Evolutionary conservation across 208 protist genomes (phyloP).

Genomic region (Acanthamoeba healyi): DNA sequence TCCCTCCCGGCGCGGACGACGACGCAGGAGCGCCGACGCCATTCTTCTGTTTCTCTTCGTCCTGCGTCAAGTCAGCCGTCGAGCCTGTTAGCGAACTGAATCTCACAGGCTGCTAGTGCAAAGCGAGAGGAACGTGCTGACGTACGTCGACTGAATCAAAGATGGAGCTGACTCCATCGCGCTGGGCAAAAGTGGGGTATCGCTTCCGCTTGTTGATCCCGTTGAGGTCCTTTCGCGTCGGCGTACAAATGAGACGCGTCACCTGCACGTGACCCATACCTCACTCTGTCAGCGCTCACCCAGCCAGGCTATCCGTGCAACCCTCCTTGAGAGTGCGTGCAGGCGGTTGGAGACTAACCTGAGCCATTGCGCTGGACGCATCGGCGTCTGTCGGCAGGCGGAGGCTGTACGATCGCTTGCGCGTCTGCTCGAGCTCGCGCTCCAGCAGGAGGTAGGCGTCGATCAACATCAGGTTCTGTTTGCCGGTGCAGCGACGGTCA

Average conservation of each 20-base stretch:
- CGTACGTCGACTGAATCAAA: background rate
- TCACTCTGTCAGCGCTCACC: too few species aligned
- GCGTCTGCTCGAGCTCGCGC: constrained; percentile 37
- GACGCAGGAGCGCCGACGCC: background rate
- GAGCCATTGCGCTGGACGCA: background rate
- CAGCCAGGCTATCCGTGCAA: too few species aligned
- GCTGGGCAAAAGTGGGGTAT: background rate
- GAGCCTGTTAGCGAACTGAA: too few species aligned
- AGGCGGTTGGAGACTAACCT: too few species aligned
- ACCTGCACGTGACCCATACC: too few species aligned
- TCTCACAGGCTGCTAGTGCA: too few species aligned
- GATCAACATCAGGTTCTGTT: constrained; percentile 62
- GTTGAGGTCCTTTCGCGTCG: background rate
- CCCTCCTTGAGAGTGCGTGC: too few species aligned
- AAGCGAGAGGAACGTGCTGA: too few species aligned
- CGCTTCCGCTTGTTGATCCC: background rate
- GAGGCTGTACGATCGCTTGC: background rate
- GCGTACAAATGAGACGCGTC: background rate
- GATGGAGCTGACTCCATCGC: background rate
- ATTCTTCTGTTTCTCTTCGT: background rate
- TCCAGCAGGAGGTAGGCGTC: constrained; percentile 60
- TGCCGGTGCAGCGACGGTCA: too few species aligned
- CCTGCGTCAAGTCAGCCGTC: background rate
- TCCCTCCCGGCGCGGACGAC: background rate
- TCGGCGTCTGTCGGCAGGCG: background rate